Conservation (phyloP, 768 basidiomycete genomes). For the Lanmaoa rubissima region DNA sequence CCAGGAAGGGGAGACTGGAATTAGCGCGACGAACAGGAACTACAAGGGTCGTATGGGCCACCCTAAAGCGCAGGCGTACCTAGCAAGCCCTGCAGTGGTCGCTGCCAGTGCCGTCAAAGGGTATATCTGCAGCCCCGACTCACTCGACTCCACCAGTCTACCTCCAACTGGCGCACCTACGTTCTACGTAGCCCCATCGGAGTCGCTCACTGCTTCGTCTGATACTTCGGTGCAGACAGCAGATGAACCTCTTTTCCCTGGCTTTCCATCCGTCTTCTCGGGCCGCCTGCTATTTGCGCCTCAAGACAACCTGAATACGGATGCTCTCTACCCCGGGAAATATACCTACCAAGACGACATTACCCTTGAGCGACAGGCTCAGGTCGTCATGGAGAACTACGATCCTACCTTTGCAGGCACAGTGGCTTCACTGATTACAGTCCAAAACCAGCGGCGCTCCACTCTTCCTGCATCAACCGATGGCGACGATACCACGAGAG, state of each 20-base stretch:
- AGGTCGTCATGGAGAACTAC: conserved; percentile 99
- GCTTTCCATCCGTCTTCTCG: conserved; percentile 80
- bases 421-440: conserved; percentile 50
- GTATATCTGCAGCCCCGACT: conserved; percentile 81
- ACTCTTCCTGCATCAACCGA: conserved; percentile 7
- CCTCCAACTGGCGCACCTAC: conserved; percentile 53
- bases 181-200: conserved; percentile 49
- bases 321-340: conserved; percentile 98
- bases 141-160: conserved; percentile 51
- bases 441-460: conserved; percentile 21
- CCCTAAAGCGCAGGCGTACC: conserved; percentile 92
- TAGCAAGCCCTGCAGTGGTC: conserved; percentile 95
- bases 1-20: conserved; percentile 93
- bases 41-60: conserved; percentile 99
- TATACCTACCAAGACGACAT: conserved; percentile 99
- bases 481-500: conserved; percentile 34
- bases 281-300: conserved; percentile 91
- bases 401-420: conserved; percentile 81
- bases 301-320: conserved; percentile 97
- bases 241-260: conserved; percentile 67
- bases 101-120: conserved; percentile 94
- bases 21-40: conserved; percentile 97
- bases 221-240: conserved; percentile 24
- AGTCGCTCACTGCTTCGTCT: conserved; percentile 29
- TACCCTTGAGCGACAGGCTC: conserved; percentile 88